Evolutionary conservation across 1,284 basidiomycete species (phyloP), one percentile per base, ranked within the genome.

Genomic region (Trametes hirsuta): DNA sequence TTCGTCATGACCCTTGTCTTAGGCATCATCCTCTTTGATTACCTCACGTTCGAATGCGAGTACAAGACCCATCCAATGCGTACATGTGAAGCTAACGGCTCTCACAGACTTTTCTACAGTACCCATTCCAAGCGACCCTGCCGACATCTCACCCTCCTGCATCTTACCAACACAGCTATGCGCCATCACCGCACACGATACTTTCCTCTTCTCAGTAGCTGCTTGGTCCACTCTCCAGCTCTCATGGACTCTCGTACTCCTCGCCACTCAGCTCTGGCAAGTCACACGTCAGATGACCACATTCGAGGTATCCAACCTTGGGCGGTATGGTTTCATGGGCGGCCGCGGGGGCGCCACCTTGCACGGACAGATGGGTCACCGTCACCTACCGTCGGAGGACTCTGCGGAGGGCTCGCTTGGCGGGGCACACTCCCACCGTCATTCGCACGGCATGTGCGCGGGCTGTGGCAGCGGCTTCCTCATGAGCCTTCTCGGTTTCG

Each of bases 291-390:
- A 99, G 72, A 94, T 99, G 86, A 99, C 97, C 0, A 98, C 97
- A 0, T 84, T 97, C 58, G 97, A 99, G 72, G 93, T 98, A 5
- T 91, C 89, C 59, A 99, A 99, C 72, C 85, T 98, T 3, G 95
- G 96, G 0, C 84, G 97, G 50, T 98, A 91, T 70, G 97, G 97
- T 2, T 98, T 89, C 79, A 98, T 99, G 95, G 97, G 97, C 48
- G 95, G 95, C 0, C 87, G 93, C 34, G 94, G 93, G 0, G 93
- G 93, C 5, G 83, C 83, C 1, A 85, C 81, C 53, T 74, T 91
- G 18, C 75, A 75, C 47, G 80, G 80, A 35, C 91, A 91, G 72
- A 90, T 90, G 87, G 88, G 90, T 3, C 87, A 90, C 64, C 71
- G 77, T 10, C 77, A 79, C 54, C 73, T 71, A n/a, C 67, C 63